Evolutionary conservation across 164 flowering plant genomes (phyloP).

Genomic region (Kalanchoe fedtschenkoi): DNA sequence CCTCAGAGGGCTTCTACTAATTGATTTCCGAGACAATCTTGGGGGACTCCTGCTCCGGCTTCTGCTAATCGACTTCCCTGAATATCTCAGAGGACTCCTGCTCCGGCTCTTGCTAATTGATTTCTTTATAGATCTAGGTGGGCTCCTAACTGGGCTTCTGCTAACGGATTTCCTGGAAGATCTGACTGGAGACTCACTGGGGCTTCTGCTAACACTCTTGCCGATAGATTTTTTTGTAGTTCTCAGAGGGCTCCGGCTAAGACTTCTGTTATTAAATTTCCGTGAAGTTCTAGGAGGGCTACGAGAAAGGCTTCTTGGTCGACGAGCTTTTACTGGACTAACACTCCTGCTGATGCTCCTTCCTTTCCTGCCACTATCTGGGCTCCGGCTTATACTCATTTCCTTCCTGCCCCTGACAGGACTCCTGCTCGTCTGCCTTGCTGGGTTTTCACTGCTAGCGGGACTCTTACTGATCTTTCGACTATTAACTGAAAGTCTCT

Average conservation of each 20-base stretch:
- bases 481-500: conserved; percentile 17
- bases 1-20: conserved; percentile 1
- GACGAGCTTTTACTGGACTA: conserved; percentile 19
- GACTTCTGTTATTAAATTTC: conserved; percentile 27
- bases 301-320: conserved; percentile 24
- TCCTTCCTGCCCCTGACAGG: conserved; percentile 26
- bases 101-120: neutral
- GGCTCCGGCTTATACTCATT: conserved; percentile 40
- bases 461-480: conserved; percentile 50
- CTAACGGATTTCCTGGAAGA: conserved; percentile 31
- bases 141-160: conserved; percentile 12
- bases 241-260: conserved; percentile 35
- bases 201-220: conserved; percentile 38
- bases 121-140: neutral
- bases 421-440: conserved; percentile 39
- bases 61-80: neutral
- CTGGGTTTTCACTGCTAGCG: neutral
- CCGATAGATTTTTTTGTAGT: conserved; percentile 32
- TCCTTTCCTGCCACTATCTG: conserved; percentile 16
- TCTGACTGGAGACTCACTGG: conserved; percentile 4
- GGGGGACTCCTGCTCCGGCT: neutral
- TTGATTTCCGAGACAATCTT: neutral
- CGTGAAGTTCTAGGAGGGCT: conserved; percentile 33
- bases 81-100: neutral
- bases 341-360: conserved; percentile 33